phyloP scores from a whole-genome alignment of 2,329 filamentous ascomycete species.

The Xylaria sp. region DNA sequence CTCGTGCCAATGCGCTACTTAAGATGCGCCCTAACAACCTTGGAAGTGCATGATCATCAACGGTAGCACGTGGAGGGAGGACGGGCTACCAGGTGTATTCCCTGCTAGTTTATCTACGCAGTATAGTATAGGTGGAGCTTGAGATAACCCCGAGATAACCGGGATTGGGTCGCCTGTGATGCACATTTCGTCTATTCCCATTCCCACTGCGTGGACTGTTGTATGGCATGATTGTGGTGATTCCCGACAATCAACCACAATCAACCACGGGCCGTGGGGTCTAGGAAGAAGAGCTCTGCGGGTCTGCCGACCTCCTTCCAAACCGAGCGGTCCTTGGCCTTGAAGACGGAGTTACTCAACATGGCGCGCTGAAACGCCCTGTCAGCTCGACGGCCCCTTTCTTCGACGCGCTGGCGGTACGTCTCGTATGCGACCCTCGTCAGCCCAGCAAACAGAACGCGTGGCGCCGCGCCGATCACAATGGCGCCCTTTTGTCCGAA shows the following conservation, averaged over 20 bases:
- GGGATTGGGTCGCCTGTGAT: constrained; percentile 16
- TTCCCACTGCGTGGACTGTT: neutral
- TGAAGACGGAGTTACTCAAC: constrained; percentile 33
- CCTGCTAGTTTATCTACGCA: neutral
- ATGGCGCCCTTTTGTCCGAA: constrained; percentile 99
- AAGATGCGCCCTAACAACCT: neutral
- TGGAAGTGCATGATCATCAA: neutral
- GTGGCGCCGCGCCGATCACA: constrained; percentile 91
- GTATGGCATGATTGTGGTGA: too few relatives aligned
- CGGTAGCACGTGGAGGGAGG: neutral
- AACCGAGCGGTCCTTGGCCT: constrained; percentile 33
- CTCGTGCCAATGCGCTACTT: too few relatives aligned
- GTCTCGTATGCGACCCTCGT: constrained; percentile 83
- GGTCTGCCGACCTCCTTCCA: constrained; percentile 21
- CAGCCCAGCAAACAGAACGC: constrained; percentile 91
- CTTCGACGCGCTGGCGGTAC: constrained; percentile 58
- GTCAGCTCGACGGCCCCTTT: constrained; percentile 27
- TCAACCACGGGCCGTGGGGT: constrained; percentile 29
- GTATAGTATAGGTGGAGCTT: constrained; percentile 5
- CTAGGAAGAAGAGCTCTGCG: constrained; percentile 21
- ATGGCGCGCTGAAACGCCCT: constrained; percentile 30
- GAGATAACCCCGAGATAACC: constrained; percentile 18
- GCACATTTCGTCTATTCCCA: constrained; percentile 2
- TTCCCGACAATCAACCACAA: neutral
- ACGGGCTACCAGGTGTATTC: neutral